A percentile compares a stretch with the other conserved stretches of the same genome.
phyloP scores from a whole-genome alignment of 164 flowering plant genomes.

The Amborella trichopoda region DNA sequence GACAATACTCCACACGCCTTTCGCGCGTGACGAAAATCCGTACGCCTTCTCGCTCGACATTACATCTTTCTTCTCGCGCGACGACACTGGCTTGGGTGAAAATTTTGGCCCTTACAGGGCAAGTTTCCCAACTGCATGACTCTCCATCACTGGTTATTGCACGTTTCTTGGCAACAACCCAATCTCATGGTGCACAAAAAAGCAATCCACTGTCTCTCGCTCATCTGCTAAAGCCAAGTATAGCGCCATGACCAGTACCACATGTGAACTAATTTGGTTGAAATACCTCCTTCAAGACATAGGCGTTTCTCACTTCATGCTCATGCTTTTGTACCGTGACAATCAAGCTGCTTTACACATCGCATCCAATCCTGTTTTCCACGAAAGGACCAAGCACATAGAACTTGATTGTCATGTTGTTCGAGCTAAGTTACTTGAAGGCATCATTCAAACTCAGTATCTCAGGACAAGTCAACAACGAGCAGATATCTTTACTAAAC shows the following conservation, averaged over 20 bases:
- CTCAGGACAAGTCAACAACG: not conserved
- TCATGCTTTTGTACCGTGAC: not conserved
- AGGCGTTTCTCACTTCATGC: not conserved
- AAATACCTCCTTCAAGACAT: not conserved
- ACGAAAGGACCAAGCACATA: slow-evolving; percentile 2
- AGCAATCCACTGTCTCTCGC: slow-evolving; percentile 4
- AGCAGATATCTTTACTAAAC: slow-evolving; percentile 4
- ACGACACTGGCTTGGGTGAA: too few species aligned
- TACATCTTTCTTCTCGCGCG: too few species aligned
- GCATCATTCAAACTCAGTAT: not conserved
- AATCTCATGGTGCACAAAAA: slow-evolving; percentile 7
- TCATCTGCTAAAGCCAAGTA: slow-evolving; percentile 4
- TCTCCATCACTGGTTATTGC: slow-evolving; percentile 3
- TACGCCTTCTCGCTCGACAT: too few species aligned
- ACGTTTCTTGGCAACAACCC: not conserved
- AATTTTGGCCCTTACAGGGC: not conserved
- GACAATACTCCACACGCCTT: too few species aligned
- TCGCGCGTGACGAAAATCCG: too few species aligned
- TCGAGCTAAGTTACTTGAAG: not conserved
- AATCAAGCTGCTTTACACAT: slow-evolving; percentile 4
- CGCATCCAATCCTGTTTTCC: not conserved
- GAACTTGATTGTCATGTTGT: slow-evolving; percentile 2
- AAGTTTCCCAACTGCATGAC: not conserved
- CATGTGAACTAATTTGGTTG: slow-evolving; percentile 4
- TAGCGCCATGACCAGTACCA: slow-evolving; percentile 2